A percentile compares a stretch with the other conserved stretches of the same genome.
These are phyloP conservation scores for Apodospora peruviana DNA, from an alignment of 495 filamentous ascomycete species.

Conservation along the genomic window DNA sequence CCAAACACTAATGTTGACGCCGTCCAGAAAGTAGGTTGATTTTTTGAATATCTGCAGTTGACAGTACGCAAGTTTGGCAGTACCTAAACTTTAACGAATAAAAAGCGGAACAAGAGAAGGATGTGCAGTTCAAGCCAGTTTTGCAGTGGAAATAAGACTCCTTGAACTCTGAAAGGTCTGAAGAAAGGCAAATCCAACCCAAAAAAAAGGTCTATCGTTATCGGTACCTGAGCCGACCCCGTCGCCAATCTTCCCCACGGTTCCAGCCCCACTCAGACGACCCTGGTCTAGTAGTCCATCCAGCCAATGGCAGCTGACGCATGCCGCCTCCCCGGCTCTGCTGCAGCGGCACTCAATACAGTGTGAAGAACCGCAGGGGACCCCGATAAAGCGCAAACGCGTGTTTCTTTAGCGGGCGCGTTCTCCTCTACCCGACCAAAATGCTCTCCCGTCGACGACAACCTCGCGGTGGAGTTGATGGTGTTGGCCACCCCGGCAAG, in stretches of 20 bases:
- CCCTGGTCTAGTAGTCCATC: not conserved
- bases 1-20: no score
- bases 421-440: not conserved
- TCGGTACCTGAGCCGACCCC: not conserved
- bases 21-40: no score
- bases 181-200: no score
- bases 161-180: no score
- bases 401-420: not conserved
- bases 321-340: not conserved
- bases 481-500: not conserved
- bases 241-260: not conserved
- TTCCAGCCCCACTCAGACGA: not conserved
- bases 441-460: conserved; percentile 3
- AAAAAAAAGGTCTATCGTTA: no score
- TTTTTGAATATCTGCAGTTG: no score
- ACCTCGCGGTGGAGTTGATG: not conserved
- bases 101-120: no score
- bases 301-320: not conserved
- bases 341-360: not conserved
- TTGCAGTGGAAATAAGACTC: no score
- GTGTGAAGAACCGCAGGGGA: not conserved
- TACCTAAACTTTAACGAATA: no score
- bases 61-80: no score
- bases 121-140: no score
- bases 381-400: conserved; percentile 1